A percentile compares a stretch with the other conserved stretches of the same genome.
phyloP scores from a whole-genome alignment of 2,329 filamentous ascomycete genomes.

The Xylariaceae sp. region DNA sequence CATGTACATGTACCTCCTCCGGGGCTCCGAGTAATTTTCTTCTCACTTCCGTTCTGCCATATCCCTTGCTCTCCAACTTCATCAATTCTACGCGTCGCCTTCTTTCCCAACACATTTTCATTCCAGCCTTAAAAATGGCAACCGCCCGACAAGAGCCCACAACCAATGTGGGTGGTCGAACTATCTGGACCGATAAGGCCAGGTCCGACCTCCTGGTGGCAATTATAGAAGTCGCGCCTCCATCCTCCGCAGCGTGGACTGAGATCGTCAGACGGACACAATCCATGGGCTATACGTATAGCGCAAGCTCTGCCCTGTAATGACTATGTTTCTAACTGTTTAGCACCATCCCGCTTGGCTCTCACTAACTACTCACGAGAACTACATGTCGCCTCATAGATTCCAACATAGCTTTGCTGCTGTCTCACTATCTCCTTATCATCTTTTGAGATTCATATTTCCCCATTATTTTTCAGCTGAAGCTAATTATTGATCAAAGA shows the following conservation, averaged over 20 bases:
- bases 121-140: not conserved
- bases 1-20: too few relatives aligned
- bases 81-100: too few relatives aligned
- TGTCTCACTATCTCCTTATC: not conserved
- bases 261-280: conserved; percentile 38
- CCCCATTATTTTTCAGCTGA: not conserved
- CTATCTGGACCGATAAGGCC: conserved; percentile 35
- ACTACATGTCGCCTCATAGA: not conserved
- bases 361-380: conserved; percentile 1
- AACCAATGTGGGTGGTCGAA: conserved; percentile 12
- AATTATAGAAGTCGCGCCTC: conserved; percentile 42
- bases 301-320: conserved; percentile 46
- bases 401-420: conserved; percentile 6
- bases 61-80: too few relatives aligned
- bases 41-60: too few relatives aligned
- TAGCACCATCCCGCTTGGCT: not conserved
- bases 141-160: not conserved
- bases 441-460: conserved; percentile 4
- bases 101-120: not conserved
- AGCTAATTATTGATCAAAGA: conserved; percentile 34
- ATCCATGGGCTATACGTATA: conserved; percentile 43
- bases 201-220: conserved; percentile 45
- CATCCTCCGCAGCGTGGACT: conserved; percentile 39
- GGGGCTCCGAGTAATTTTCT: too few relatives aligned
- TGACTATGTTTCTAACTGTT: conserved; percentile 1